These are phyloP conservation scores for Volvariella volvacea DNA, from an alignment of 1,284 basidiomycete genomes.

Conservation along the genomic window DNA sequence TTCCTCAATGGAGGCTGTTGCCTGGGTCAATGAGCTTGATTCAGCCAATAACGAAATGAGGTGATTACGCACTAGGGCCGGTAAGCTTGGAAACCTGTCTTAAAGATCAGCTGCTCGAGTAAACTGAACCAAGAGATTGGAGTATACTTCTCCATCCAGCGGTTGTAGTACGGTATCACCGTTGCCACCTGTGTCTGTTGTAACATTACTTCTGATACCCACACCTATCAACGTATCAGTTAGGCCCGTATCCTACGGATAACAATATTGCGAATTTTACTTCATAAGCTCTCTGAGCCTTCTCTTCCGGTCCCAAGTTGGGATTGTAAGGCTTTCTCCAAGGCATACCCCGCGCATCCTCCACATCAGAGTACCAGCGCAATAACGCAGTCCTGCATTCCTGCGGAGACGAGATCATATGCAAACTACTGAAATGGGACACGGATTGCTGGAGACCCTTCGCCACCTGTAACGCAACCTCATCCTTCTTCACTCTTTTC, in stretches of 20 bases:
- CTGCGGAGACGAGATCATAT: slow-evolving; percentile 29
- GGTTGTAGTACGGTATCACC: slow-evolving; percentile 85
- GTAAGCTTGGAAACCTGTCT: slow-evolving; percentile 76
- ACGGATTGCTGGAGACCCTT: slow-evolving; percentile 11
- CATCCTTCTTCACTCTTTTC: neutral
- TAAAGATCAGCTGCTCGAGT: slow-evolving; percentile 12
- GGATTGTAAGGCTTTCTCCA: slow-evolving; percentile 73
- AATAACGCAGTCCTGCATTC: slow-evolving; percentile 38
- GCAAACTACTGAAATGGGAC: slow-evolving; percentile 26
- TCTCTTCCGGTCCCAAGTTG: slow-evolving; percentile 39
- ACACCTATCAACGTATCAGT: slow-evolving; percentile 46
- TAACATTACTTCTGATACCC: slow-evolving; percentile 94
- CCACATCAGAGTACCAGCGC: slow-evolving; percentile 64
- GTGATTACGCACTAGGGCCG: slow-evolving; percentile 52
- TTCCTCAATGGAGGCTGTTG: slow-evolving; percentile 70
- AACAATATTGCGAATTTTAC: slow-evolving; percentile 31
- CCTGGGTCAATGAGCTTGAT: slow-evolving; percentile 27
- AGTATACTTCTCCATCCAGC: slow-evolving; percentile 74
- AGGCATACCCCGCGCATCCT: slow-evolving; percentile 70
- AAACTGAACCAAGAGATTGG: slow-evolving; percentile 4
- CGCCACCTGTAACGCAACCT: neutral
- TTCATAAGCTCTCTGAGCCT: slow-evolving; percentile 75
- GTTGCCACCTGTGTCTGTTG: slow-evolving; percentile 93
- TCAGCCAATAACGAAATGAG: neutral
- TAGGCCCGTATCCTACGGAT: slow-evolving; percentile 1